A percentile compares a stretch with the other conserved stretches of the same genome.
Evolutionary conservation across 1,284 basidiomycete genomes (phyloP).

Genomic region (Boletus nobilissimus): DNA sequence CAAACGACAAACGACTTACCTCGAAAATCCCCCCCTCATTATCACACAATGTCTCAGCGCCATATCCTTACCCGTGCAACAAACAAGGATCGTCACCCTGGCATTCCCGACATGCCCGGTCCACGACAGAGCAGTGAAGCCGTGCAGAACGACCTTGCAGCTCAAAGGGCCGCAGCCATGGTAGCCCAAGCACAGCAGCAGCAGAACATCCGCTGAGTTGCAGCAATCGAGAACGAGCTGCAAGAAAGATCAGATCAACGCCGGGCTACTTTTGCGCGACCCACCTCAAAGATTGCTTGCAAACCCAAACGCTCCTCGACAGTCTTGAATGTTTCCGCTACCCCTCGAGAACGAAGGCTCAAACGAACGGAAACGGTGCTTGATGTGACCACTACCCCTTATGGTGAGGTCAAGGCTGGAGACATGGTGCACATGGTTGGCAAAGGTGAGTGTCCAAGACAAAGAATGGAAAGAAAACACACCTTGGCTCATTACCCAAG

Average conservation of each 20-base stretch:
- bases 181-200: not conserved
- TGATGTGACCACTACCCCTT: not conserved
- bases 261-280: not conserved
- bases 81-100: not conserved
- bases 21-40: too few relatives aligned
- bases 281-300: not conserved
- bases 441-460: not conserved
- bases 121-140: not conserved
- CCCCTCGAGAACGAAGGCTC: not conserved
- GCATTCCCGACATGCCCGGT: not conserved
- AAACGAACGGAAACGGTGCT: not conserved
- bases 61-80: not conserved
- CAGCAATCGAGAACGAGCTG: not conserved
- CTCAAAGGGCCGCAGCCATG: not conserved
- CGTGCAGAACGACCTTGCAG: not conserved
- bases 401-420: not conserved
- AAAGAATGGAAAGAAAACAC: not conserved
- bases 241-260: not conserved
- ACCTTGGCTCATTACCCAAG: too few relatives aligned
- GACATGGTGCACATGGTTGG: not conserved
- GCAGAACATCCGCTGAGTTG: not conserved
- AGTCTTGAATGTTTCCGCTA: not conserved
- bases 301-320: not conserved
- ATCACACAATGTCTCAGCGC: too few relatives aligned
- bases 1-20: too few relatives aligned